Base-by-base conservation (phyloP, 1,139 yeast genomes). In the Debaryomycetaceae sp. region DNA sequence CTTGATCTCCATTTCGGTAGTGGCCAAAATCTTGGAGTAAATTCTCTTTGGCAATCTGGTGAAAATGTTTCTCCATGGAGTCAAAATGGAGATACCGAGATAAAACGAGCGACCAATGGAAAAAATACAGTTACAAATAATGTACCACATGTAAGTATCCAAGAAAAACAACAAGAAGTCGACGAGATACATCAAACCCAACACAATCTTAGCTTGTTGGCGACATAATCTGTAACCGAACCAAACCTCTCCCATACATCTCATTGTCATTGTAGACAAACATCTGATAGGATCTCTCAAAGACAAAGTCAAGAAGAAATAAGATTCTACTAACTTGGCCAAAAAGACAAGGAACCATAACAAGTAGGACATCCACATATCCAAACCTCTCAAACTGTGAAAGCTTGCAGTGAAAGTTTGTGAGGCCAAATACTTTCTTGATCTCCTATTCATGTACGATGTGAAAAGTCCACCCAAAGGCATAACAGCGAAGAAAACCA, bases 41-140 rank as follows among this genome's bases (percentile, higher is more conserved):
- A 93, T 89, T 83, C 99, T 88, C 83, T 93, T 93, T 67, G 99
- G 99, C 64, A 93, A 78, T 70, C 99, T 85, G 50, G 97, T 85
- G 77, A 91, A 93, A 60, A 93, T 91, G 68, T 93, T 93, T 83
- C 98, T 87, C 99, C 99, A 93, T 50, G 99, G 99, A 45, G 99
- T 93, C 78, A 91, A 84, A 55, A 93, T 91, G 43, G 98, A 93
- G 60, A 93, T 90, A 85, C 99, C 99, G 69, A 93, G 79, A 78
- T 91, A 93, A 80, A 93, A 93, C 24, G 98, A 93, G 66, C 97
- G 88, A 59, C 96, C 97, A 61, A 93, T 90, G 50, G 98, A 91
- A 80, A 88, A 90, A 57, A 89, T 80, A 69, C 96, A 87, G 81
- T 91, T 93, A 68, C 88, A 84, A 58, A 93, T 78, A 78, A 93